phyloP scores from a whole-genome alignment of 1,284 basidiomycete genomes.

The Ceratobasidium sp. region DNA sequence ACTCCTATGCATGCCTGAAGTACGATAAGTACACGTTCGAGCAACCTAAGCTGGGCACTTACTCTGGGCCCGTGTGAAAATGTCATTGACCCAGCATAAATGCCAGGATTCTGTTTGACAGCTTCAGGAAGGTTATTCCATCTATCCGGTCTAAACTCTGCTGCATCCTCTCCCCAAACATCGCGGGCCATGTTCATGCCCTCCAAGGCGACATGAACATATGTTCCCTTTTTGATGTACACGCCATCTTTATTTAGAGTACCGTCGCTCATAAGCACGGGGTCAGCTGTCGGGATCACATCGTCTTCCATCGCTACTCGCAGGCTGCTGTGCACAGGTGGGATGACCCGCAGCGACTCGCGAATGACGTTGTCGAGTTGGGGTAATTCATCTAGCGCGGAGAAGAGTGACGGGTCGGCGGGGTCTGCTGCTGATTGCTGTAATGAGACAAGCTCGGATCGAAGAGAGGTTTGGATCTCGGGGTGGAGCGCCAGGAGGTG shows the following conservation, averaged over 20 bases:
- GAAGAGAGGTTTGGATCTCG: slow-evolving; percentile 67
- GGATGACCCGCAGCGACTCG: slow-evolving; percentile 75
- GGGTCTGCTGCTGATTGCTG: slow-evolving; percentile 24
- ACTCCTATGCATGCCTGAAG: slow-evolving; percentile 47
- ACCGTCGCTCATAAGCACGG: slow-evolving; percentile 65
- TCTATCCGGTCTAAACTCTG: slow-evolving; percentile 78
- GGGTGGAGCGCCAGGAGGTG: slow-evolving; percentile 71
- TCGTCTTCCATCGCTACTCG: slow-evolving; percentile 77
- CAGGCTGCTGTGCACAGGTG: slow-evolving; percentile 81
- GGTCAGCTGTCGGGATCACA: slow-evolving; percentile 70
- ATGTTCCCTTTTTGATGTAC: slow-evolving; percentile 67
- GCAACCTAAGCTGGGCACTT: slow-evolving; percentile 34
- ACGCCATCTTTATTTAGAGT: slow-evolving; percentile 53
- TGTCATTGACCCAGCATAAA: slow-evolving; percentile 72
- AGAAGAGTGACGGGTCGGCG: slow-evolving; percentile 43
- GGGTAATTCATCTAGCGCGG: slow-evolving; percentile 66
- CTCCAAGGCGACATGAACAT: slow-evolving; percentile 77
- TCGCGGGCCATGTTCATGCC: slow-evolving; percentile 76
- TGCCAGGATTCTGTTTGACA: slow-evolving; percentile 65
- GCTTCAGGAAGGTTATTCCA: slow-evolving; percentile 77
- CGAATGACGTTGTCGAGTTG: slow-evolving; percentile 78
- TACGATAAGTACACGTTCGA: slow-evolving; percentile 51
- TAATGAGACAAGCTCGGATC: slow-evolving; percentile 58
- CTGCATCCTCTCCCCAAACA: slow-evolving; percentile 78
- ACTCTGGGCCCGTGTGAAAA: slow-evolving; percentile 82